These are phyloP conservation scores for Theileria annulata DNA, from an alignment of 169 alveolate genomes.

Conservation along the genomic window DNA sequence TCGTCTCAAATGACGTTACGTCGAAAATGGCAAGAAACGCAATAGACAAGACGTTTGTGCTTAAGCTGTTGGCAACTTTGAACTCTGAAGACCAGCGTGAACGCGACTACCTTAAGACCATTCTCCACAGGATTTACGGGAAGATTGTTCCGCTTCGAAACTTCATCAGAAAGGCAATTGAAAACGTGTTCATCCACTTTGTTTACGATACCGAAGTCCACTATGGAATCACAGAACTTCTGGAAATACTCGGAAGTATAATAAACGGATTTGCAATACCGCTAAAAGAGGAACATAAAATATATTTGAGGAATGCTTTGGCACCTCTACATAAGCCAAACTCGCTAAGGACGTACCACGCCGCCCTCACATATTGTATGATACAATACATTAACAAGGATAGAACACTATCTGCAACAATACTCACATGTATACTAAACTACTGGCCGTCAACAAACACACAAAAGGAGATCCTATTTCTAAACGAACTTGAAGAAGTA, in stretches of 20 bases:
- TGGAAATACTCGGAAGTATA: slow-evolving; percentile 92
- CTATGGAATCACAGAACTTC: slow-evolving; percentile 94
- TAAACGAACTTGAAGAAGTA: slow-evolving; percentile 94
- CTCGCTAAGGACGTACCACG: slow-evolving; percentile 90
- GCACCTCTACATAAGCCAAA: slow-evolving; percentile 95
- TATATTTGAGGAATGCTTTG: slow-evolving; percentile 91
- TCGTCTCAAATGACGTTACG: slow-evolving; percentile 83
- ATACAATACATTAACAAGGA: slow-evolving; percentile 94
- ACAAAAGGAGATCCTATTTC: slow-evolving; percentile 91
- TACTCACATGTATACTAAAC: slow-evolving; percentile 80
- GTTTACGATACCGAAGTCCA: slow-evolving; percentile 91
- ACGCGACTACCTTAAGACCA: slow-evolving; percentile 93
- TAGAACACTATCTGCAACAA: slow-evolving; percentile 90
- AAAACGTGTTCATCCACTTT: slow-evolving; percentile 90
- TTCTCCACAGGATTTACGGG: slow-evolving; percentile 92
- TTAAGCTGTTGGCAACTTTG: slow-evolving; percentile 83
- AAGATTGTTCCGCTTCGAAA: slow-evolving; percentile 84
- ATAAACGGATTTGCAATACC: slow-evolving; percentile 98
- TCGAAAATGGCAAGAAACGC: slow-evolving; percentile 84
- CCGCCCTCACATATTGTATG: slow-evolving; percentile 93
- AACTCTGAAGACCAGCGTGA: slow-evolving; percentile 94
- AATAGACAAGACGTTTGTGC: slow-evolving; percentile 82
- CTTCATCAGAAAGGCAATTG: slow-evolving; percentile 93
- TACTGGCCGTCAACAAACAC: slow-evolving; percentile 98
- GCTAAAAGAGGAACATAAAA: slow-evolving; percentile 95